These are phyloP conservation scores for Diaporthe australafricana DNA, from an alignment of 2,329 filamentous ascomycete species.

Conservation along the genomic window DNA sequence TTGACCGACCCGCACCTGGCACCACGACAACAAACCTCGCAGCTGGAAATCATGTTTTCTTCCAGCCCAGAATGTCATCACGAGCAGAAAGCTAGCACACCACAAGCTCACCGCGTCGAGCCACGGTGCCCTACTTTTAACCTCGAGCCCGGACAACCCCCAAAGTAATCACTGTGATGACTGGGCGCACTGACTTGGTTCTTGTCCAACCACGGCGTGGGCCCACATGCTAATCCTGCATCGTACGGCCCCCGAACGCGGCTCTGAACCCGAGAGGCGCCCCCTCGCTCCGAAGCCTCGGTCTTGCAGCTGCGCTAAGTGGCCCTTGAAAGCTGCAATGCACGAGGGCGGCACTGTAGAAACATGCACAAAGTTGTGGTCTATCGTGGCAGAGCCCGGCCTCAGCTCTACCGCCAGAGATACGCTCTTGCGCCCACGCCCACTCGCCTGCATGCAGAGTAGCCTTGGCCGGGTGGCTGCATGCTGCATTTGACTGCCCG, in stretches of 20 bases:
- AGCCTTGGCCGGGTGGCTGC: slow-evolving; percentile 18
- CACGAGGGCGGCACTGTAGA: neutral
- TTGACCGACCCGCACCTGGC: slow-evolving; percentile 18
- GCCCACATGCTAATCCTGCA: slow-evolving; percentile 20
- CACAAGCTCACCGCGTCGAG: neutral
- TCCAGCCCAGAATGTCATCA: neutral
- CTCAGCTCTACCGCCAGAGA: neutral
- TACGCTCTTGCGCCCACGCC: neutral
- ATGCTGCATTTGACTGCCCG: slow-evolving; percentile 5
- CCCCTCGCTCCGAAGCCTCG: slow-evolving; percentile 8
- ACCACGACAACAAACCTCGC: neutral
- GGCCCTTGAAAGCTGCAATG: neutral
- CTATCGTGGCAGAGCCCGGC: neutral
- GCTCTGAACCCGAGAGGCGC: slow-evolving; percentile 22
- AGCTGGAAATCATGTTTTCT: neutral
- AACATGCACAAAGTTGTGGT: slow-evolving; percentile 5
- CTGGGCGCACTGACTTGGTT: slow-evolving; percentile 8
- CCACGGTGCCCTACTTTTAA: neutral
- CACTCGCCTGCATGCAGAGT: slow-evolving; percentile 6
- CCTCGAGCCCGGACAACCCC: slow-evolving; percentile 19
- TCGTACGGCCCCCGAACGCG: slow-evolving; percentile 35
- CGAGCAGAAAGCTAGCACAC: neutral
- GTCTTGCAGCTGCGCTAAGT: slow-evolving; percentile 10
- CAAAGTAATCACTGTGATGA: slow-evolving; percentile 25
- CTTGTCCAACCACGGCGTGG: slow-evolving; percentile 27